phyloP scores from a whole-genome alignment of 805 yeast species.

The Isabelozyma rhagii region DNA sequence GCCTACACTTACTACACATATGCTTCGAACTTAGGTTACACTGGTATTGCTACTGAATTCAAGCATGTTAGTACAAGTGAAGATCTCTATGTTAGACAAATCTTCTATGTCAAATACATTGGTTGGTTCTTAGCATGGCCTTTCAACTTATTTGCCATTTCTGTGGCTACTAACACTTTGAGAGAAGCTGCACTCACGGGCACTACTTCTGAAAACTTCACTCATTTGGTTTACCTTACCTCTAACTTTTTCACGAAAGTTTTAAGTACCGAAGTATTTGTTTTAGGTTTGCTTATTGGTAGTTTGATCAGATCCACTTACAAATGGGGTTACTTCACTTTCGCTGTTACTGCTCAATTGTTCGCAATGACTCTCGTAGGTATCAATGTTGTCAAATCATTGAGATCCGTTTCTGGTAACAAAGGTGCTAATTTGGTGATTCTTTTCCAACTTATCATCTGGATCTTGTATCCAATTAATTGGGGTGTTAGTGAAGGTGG shows the following conservation, averaged over 20 bases:
- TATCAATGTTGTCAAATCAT: constrained; percentile 6
- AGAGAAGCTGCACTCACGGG: constrained; percentile 28
- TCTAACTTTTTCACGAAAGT: constrained; percentile 41
- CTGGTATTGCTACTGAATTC: constrained; percentile 46
- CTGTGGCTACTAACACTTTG: constrained; percentile 26
- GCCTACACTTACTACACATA: constrained; percentile 51
- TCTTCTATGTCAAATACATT: constrained; percentile 54
- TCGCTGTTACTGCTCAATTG: constrained; percentile 45
- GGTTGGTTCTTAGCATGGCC: constrained; percentile 61
- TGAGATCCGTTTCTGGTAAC: constrained; percentile 2
- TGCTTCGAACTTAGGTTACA: constrained; percentile 59
- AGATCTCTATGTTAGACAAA: constrained; percentile 40
- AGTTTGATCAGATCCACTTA: constrained; percentile 51
- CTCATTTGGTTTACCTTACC: constrained; percentile 25
- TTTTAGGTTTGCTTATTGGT: constrained; percentile 57
- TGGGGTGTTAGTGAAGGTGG: constrained; percentile 65
- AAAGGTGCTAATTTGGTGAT: constrained; percentile 13
- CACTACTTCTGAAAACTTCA: constrained; percentile 23
- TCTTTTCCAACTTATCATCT: constrained; percentile 34
- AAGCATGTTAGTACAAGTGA: constrained; percentile 38
- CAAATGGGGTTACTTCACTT: constrained; percentile 69
- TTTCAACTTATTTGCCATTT: constrained; percentile 29
- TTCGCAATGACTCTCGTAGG: constrained; percentile 33
- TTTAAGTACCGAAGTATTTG: constrained; percentile 45
- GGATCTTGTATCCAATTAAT: constrained; percentile 47